Evolutionary conservation across 345 rosid species (phyloP), one percentile per base, ranked within the genome.

Genomic region (Hibiscus tridactylites): DNA sequence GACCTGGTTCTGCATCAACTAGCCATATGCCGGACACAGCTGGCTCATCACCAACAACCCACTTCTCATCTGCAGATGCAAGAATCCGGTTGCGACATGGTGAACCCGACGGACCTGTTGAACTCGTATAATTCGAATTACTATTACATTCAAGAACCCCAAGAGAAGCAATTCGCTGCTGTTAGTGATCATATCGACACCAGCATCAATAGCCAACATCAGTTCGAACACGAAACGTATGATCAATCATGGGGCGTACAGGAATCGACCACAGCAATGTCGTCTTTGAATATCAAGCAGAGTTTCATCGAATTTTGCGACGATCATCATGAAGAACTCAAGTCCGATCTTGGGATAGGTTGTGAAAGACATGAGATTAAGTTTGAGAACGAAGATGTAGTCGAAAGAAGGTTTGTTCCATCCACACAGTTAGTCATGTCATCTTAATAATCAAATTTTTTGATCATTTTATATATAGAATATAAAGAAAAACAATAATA

Each of bases 401-500:
- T 76, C 28, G 88, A 80, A 59, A 80, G 80, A 69, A 85, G 84
- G 79, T 83, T 86, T 65, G 80, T 78, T 65, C 83, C 87, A 17
- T 82, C 90, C 0, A 69, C 88, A 57, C 85, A 84, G 75, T 87
- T 81, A 71, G 80, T 85, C 28, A 74, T 85, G 33, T 89, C 91
- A n/a, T 87, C 90, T 2, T 89, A 85, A 79, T 62, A 21, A 37
- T 62, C 2, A 35, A 62, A 4, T 3, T n/a, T 16, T 33, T 6
- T 52, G 3, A 52, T 52, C 19, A 52, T 15, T 16, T 52, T 37
- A 4, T 52, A 1, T n/a, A 49, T 49, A 49, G 24, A 21, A 49
- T 49, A 13, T 49, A 49, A 44, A 44, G 3, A 12, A 44, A 13
- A 44, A 44, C 3, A 10, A 44, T 44, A 44, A 44, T 21, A 21